Evolutionary conservation across 2,329 filamentous ascomycete species (phyloP).

Genomic region (Coniella vitis): DNA sequence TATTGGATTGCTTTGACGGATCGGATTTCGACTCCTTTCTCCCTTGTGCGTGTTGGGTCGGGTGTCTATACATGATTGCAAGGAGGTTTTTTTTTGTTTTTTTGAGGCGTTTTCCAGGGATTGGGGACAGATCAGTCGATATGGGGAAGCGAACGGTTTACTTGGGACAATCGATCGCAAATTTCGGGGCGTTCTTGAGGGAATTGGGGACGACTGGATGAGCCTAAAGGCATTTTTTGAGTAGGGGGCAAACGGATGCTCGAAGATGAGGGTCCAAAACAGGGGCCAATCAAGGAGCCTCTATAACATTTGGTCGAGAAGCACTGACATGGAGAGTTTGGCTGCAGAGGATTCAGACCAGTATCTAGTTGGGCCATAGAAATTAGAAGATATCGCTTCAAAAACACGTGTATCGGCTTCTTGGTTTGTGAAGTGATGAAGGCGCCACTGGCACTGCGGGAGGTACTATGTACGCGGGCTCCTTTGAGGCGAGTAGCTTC

Average conservation of each 20-base stretch:
- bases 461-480: too few relatives aligned
- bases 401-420: too few relatives aligned
- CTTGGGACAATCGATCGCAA: too few relatives aligned
- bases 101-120: not conserved
- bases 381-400: conserved; percentile 14
- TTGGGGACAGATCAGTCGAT: not conserved
- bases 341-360: not conserved
- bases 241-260: too few relatives aligned
- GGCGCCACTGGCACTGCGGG: not conserved
- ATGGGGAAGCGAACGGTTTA: not conserved
- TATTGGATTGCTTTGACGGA: not conserved
- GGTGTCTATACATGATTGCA: not conserved
- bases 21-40: conserved; percentile 7
- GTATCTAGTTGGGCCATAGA: conserved; percentile 11
- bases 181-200: too few relatives aligned
- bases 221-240: too few relatives aligned
- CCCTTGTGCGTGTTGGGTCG: conserved; percentile 1
- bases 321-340: too few relatives aligned
- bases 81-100: not conserved
- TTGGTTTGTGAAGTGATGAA: too few relatives aligned
- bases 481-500: too few relatives aligned
- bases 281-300: not conserved
- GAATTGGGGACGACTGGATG: too few relatives aligned
- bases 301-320: too few relatives aligned
- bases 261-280: too few relatives aligned